Evolutionary conservation across 495 filamentous ascomycete species (phyloP), one percentile per base, ranked within the genome.

Genomic region (Trichoderma orchidacearum): DNA sequence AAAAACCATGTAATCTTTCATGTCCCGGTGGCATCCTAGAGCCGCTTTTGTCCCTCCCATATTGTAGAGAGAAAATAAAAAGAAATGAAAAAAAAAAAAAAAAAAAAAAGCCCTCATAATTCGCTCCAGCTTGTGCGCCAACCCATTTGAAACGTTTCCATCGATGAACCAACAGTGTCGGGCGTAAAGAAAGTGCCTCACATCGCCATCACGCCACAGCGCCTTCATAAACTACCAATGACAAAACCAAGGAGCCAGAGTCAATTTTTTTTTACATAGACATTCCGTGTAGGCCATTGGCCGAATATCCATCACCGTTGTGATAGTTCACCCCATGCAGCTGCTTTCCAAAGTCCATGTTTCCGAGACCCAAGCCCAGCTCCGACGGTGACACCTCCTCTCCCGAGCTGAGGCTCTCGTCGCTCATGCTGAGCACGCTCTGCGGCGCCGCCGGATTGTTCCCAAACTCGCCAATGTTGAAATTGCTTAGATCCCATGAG

Each of bases 371-470:
- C 2, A 75, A 55, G 13, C 71, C 68, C 59, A 69, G 59, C 41
- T 71, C 66, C 31, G 62, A 64, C 21, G 63, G 58, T 18, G 62
- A 59, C 35, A 75, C 30, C 28, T 82, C 73, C 25, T 80, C 77
- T 25, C 69, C 72, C 11, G 74, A 76, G 64, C 76, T 85, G 62
- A 89, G 64, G 59, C 86, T 88, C 58, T 92, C 87, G 52, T 90
- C 85, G 17, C 85, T 88, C 53, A 88, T 80, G 67, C 85, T 90
- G 32, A 85, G 69, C 27, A 86, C 83, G 56, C 87, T 90, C 60
- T 85, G 84, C 30, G 83, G 67, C 38, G 75, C 66, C 5, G 70
- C 71, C 18, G 70, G 62, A 17, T 64, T 64, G 3, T 63, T 60
- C 25, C 75, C 62, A n/a, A 78, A 76, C n/a, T 53, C 51, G 8